Evolutionary conservation across 2,329 filamentous ascomycete genomes (phyloP).

Genomic region (Penicillium sp.): DNA sequence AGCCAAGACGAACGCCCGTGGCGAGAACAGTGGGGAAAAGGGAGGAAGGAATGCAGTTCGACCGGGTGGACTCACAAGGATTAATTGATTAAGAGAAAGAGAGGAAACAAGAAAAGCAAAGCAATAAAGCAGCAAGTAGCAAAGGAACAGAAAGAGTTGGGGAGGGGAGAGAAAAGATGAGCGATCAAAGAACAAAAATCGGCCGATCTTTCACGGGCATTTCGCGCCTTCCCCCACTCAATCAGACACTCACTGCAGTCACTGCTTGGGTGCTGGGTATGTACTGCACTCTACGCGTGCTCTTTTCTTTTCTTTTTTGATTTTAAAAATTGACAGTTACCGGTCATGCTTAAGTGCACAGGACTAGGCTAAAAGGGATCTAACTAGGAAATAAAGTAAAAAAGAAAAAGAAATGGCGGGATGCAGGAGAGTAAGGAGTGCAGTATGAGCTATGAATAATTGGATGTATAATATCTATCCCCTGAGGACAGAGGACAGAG

Average conservation of each 20-base stretch:
- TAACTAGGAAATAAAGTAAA: neutral
- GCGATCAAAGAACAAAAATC: constrained; percentile 11
- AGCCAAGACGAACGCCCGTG: constrained; percentile 30
- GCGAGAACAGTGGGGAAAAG: constrained; percentile 36
- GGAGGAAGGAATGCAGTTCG: constrained; percentile 9
- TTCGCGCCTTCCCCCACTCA: constrained; percentile 4
- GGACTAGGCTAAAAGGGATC: too few relatives aligned
- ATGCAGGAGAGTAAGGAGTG: too few relatives aligned
- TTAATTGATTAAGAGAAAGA: constrained; percentile 1
- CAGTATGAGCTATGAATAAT: too few relatives aligned
- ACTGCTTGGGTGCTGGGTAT: too few relatives aligned
- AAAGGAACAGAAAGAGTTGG: neutral
- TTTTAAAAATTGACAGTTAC: neutral
- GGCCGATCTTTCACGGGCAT: constrained; percentile 16
- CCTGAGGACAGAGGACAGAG: too few relatives aligned
- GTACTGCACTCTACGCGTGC: too few relatives aligned
- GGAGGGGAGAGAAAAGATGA: neutral
- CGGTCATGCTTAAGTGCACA: neutral
- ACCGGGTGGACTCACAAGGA: constrained; percentile 18
- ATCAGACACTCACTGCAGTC: too few relatives aligned
- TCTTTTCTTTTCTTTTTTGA: too few relatives aligned
- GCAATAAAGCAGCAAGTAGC: constrained; percentile 9
- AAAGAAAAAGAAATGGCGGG: too few relatives aligned
- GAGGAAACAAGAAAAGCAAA: constrained; percentile 4
- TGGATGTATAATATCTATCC: too few relatives aligned